Conservation (phyloP, 345 rosid genomes). For the Salix purpurea region DNA sequence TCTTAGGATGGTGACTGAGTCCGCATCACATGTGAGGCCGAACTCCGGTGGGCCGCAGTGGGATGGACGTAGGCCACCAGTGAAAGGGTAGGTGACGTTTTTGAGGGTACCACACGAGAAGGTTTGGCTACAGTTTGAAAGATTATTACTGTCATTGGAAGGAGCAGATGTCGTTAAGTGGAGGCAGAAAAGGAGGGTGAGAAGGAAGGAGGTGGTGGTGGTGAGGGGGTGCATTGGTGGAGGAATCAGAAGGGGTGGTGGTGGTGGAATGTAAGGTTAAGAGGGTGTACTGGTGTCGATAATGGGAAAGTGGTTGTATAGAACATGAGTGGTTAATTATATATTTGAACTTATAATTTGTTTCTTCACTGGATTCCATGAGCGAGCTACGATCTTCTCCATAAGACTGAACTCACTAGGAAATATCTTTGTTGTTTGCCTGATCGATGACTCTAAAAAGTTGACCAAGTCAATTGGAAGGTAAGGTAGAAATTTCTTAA, state of each 20-base stretch:
- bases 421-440: not conserved
- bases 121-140: constrained; percentile 14
- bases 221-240: not conserved
- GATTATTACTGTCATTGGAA: not conserved
- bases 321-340: too few species aligned
- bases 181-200: not conserved
- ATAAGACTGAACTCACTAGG: not conserved
- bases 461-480: too few species aligned
- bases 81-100: constrained; percentile 41
- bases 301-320: too few species aligned
- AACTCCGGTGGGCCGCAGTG: constrained; percentile 42
- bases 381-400: too few species aligned
- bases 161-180: not conserved
- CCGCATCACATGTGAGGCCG: constrained; percentile 27
- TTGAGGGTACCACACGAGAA: constrained; percentile 34
- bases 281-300: too few species aligned
- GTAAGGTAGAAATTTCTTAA: too few species aligned
- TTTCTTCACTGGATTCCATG: too few species aligned
- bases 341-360: too few species aligned
- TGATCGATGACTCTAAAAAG: too few species aligned
- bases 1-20: constrained; percentile 6
- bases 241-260: not conserved
- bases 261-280: not conserved
- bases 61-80: constrained; percentile 42
- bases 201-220: not conserved